Percentiles rank a stretch among this genome's conserved stretches.
Conservation (phyloP, 1,284 basidiomycete genomes). For the Sutorius eximius region DNA sequence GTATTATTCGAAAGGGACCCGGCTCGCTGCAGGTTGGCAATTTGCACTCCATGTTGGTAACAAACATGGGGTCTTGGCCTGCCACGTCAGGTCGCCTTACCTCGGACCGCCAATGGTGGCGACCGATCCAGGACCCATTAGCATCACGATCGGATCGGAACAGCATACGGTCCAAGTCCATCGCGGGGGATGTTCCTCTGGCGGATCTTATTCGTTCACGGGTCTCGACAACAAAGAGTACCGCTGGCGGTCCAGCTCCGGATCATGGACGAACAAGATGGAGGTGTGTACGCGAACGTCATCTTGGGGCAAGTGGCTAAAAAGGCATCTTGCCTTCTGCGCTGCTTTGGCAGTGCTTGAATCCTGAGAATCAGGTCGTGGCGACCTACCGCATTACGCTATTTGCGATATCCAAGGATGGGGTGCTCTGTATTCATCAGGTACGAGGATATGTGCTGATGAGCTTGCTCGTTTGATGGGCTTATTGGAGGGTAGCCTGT, state of each 20-base stretch:
- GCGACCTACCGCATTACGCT: slow-evolving; percentile 35
- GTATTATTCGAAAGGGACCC: slow-evolving; percentile 26
- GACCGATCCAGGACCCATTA: slow-evolving; percentile 19
- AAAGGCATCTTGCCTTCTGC: neutral
- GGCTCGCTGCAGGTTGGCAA: slow-evolving; percentile 20
- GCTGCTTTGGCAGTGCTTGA: slow-evolving; percentile 22
- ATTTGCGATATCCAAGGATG: slow-evolving; percentile 34
- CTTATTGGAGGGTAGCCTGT: slow-evolving; percentile 19
- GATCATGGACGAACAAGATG: slow-evolving; percentile 15
- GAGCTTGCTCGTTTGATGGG: neutral
- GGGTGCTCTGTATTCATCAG: slow-evolving; percentile 34
- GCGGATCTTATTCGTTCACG: slow-evolving; percentile 20
- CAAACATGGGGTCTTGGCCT: slow-evolving; percentile 22
- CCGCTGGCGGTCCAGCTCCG: slow-evolving; percentile 23
- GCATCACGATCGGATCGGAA: slow-evolving; percentile 17
- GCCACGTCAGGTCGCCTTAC: slow-evolving; percentile 31
- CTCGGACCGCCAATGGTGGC: slow-evolving; percentile 21
- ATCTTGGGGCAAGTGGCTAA: neutral
- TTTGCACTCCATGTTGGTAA: slow-evolving; percentile 22
- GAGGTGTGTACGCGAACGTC: slow-evolving; percentile 22
- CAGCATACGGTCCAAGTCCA: slow-evolving; percentile 11
- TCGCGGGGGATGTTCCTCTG: slow-evolving; percentile 5
- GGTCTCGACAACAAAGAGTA: slow-evolving; percentile 27
- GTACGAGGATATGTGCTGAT: slow-evolving; percentile 14
- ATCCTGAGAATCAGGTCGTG: slow-evolving; percentile 24